Evolutionary conservation across 2,329 filamentous ascomycete genomes (phyloP).

Genomic region (Aulographum hederae): DNA sequence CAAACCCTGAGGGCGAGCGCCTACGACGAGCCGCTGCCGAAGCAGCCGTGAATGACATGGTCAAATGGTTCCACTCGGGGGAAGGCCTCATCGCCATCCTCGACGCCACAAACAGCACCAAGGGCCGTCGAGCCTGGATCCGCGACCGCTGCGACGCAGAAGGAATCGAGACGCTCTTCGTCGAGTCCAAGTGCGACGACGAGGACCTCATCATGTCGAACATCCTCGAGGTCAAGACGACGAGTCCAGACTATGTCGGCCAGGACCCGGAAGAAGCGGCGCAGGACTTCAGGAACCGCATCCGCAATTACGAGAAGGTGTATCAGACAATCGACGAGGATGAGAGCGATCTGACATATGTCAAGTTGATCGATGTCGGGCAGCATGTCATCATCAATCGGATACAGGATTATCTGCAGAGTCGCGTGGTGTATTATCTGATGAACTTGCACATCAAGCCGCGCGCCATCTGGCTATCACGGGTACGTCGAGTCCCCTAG

Average conservation of each 20-base stretch:
- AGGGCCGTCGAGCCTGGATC: conserved; percentile 79
- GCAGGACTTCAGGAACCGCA: conserved; percentile 80
- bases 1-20: conserved; percentile 78
- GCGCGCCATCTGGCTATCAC: conserved; percentile 87
- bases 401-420: conserved; percentile 92
- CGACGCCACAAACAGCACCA: conserved; percentile 93
- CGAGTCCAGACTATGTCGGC: conserved; percentile 82
- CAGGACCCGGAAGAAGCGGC: conserved; percentile 88
- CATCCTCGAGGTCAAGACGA: conserved; percentile 93
- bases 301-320: conserved; percentile 92
- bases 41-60: conserved; percentile 84
- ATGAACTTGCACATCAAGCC: conserved; percentile 98
- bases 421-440: conserved; percentile 89
- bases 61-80: conserved; percentile 66
- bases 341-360: conserved; percentile 76
- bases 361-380: conserved; percentile 94
- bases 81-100: conserved; percentile 80
- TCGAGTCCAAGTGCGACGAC: conserved; percentile 93
- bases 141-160: conserved; percentile 57
- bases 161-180: conserved; percentile 78
- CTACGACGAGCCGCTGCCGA: conserved; percentile 77
- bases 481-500: conserved; percentile 39
- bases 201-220: conserved; percentile 96
- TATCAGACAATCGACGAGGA: conserved; percentile 88
- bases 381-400: conserved; percentile 95